A percentile compares a stretch with the other conserved stretches of the same genome.
These are phyloP conservation scores for Spiraea crenata DNA, from an alignment of 331 rosid genomes.

Conservation along the genomic window DNA sequence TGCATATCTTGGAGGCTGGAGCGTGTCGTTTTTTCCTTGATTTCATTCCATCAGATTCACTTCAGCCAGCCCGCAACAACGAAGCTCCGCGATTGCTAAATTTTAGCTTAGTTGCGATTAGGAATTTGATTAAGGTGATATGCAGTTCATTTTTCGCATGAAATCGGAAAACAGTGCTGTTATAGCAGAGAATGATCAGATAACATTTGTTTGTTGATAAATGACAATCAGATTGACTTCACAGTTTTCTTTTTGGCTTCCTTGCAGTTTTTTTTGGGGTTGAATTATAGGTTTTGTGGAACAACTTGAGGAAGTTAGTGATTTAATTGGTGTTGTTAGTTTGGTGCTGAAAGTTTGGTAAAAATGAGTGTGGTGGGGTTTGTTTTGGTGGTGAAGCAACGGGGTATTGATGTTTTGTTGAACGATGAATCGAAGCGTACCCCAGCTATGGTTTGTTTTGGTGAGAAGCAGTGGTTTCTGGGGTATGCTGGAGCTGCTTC, in stretches of 20 bases:
- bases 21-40: too few relatives aligned
- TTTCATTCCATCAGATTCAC: too few relatives aligned
- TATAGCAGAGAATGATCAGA: neutral
- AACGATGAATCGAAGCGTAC: conserved; percentile 91
- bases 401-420: conserved; percentile 87
- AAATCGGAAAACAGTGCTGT: too few relatives aligned
- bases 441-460: conserved; percentile 77
- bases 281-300: conserved; percentile 32
- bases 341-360: conserved; percentile 8
- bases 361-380: conserved; percentile 84
- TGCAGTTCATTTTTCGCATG: too few relatives aligned
- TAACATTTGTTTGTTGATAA: neutral
- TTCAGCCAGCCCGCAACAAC: too few relatives aligned
- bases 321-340: neutral
- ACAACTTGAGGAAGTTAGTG: conserved; percentile 8
- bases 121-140: neutral
- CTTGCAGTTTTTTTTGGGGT: conserved; percentile 21
- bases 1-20: too few relatives aligned
- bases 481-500: conserved; percentile 94
- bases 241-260: neutral
- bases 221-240: neutral
- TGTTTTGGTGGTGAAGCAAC: conserved; percentile 87
- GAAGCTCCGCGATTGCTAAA: conserved; percentile 10
- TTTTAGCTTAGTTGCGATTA: neutral
- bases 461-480: conserved; percentile 93